These are phyloP conservation scores for Cordyceps pruinosa DNA, from an alignment of 2,329 filamentous ascomycete species.

Conservation along the genomic window DNA sequence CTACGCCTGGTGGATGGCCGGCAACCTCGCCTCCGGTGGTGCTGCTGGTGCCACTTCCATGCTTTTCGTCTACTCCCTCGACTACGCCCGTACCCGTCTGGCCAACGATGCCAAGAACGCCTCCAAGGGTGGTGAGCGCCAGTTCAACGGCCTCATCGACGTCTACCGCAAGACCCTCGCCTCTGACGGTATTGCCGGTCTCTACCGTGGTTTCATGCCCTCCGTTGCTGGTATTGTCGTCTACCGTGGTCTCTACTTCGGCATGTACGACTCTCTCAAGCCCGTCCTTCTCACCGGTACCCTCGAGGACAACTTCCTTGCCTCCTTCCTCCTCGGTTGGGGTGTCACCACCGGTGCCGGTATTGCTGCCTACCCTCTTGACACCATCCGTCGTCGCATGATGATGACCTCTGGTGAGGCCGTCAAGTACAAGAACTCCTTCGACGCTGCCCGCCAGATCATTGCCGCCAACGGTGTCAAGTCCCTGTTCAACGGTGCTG, in stretches of 20 bases:
- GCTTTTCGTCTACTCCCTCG: slow-evolving; percentile 99
- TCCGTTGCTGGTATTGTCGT: slow-evolving; percentile 98
- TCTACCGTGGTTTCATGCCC: slow-evolving; percentile 99
- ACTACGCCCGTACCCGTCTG: slow-evolving; percentile 99
- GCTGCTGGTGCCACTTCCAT: slow-evolving; percentile 99
- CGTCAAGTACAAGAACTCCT: slow-evolving; percentile 98
- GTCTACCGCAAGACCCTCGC: slow-evolving; percentile 99
- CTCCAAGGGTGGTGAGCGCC: slow-evolving; percentile 93
- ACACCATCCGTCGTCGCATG: slow-evolving; percentile 99
- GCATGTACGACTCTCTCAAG: slow-evolving; percentile 99
- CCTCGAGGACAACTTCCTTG: slow-evolving; percentile 98
- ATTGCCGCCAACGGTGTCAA: slow-evolving; percentile 94
- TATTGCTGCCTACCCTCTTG: slow-evolving; percentile 99
- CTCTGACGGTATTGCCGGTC: slow-evolving; percentile 96
- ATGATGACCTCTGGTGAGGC: slow-evolving; percentile 98
- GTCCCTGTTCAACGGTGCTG: slow-evolving; percentile 99
- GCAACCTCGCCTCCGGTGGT: slow-evolving; percentile 99
- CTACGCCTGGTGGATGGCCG: slow-evolving; percentile 97
- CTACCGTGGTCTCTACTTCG: slow-evolving; percentile 99
- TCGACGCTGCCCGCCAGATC: slow-evolving; percentile 95
- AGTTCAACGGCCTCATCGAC: slow-evolving; percentile 99
- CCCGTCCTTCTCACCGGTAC: slow-evolving; percentile 85
- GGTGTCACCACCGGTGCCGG: slow-evolving; percentile 98
- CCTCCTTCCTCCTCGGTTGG: slow-evolving; percentile 98
- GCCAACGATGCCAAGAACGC: slow-evolving; percentile 99